A percentile compares a stretch with the other conserved stretches of the same genome.
Evolutionary conservation across 2,329 filamentous ascomycete genomes (phyloP).

Genomic region (Phialocephala subalpina): DNA sequence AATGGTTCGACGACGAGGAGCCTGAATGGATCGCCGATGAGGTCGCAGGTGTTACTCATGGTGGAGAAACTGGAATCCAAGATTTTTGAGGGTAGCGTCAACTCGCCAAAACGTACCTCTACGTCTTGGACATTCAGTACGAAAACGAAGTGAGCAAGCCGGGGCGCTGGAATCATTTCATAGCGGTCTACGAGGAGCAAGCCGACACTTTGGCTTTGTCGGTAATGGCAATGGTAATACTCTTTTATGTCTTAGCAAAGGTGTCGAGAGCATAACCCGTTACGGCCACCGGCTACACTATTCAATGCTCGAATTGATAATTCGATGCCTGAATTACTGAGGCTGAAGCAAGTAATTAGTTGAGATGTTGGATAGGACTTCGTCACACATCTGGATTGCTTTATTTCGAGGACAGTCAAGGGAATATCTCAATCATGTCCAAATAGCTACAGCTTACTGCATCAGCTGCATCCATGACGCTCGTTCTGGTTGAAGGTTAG

Average conservation of each 20-base stretch:
- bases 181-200: neutral
- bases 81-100: constrained; percentile 40
- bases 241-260: no score
- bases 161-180: neutral
- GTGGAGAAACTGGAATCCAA: constrained; percentile 46
- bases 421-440: neutral
- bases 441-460: neutral
- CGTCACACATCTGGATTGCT: neutral
- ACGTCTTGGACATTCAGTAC: neutral
- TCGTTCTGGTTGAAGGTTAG: neutral
- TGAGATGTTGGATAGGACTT: neutral
- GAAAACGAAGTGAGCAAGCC: neutral
- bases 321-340: no score
- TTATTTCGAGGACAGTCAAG: neutral
- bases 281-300: no score
- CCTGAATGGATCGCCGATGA: constrained; percentile 41
- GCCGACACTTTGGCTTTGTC: no score
- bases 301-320: no score
- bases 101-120: neutral
- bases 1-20: constrained; percentile 47
- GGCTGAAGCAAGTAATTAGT: neutral
- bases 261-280: no score
- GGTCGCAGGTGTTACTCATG: constrained; percentile 23
- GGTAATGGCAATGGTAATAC: no score
- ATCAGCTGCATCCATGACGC: neutral